These are phyloP conservation scores for Achaetomium macrosporum DNA, from an alignment of 2,329 filamentous ascomycete genomes.

Conservation along the genomic window DNA sequence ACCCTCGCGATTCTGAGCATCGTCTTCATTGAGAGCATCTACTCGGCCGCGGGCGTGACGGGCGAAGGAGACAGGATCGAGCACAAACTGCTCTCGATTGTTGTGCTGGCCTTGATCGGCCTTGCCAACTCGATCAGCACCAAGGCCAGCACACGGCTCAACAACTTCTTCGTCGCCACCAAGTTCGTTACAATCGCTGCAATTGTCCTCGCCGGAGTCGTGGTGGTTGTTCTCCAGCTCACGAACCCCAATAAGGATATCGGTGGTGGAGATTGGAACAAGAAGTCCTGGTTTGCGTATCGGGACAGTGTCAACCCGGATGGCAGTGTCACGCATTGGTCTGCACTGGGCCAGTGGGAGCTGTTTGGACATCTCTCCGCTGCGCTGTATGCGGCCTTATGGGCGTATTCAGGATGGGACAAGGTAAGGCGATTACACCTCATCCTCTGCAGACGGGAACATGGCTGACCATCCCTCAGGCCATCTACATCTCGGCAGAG, in stretches of 20 bases:
- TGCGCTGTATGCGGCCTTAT: constrained; percentile 56
- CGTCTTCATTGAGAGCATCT: constrained; percentile 57
- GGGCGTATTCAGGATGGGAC: constrained; percentile 63
- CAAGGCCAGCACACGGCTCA: constrained; percentile 48
- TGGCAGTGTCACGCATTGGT: constrained; percentile 45
- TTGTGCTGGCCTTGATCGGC: constrained; percentile 41
- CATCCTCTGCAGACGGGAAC: neutral
- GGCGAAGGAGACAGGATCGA: constrained; percentile 37
- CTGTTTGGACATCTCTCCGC: constrained; percentile 54
- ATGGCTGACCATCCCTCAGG: constrained; percentile 30
- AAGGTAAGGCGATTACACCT: constrained; percentile 42
- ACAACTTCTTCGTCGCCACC: constrained; percentile 49
- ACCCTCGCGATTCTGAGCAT: constrained; percentile 59
- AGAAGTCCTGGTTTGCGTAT: constrained; percentile 49
- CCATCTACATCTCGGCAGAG: constrained; percentile 51
- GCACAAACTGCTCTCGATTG: constrained; percentile 48
- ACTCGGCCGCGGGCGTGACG: constrained; percentile 44
- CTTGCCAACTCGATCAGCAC: constrained; percentile 52
- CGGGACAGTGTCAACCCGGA: constrained; percentile 46
- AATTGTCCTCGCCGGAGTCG: constrained; percentile 44
- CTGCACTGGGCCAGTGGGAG: constrained; percentile 47
- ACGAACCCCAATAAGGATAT: constrained; percentile 32
- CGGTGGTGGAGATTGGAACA: constrained; percentile 47
- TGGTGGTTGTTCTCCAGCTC: constrained; percentile 39
- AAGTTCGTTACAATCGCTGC: constrained; percentile 47